These are phyloP conservation scores for Cryphonectria carpinicola DNA, from an alignment of 2,329 filamentous ascomycete species.

Conservation along the genomic window DNA sequence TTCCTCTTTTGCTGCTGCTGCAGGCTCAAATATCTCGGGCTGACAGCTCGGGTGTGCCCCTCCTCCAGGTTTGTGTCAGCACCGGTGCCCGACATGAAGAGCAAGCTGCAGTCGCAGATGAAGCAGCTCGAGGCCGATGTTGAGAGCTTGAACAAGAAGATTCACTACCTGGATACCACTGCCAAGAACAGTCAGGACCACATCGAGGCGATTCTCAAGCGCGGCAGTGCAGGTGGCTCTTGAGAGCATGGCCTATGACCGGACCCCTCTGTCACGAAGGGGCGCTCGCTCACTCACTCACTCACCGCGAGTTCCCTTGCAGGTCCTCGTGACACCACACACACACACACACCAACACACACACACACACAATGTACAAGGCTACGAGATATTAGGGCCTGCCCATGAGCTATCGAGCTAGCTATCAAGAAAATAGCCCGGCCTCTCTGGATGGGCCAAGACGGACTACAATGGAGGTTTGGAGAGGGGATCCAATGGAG, in stretches of 20 bases:
- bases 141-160: slow-evolving; percentile 80
- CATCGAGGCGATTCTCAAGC: slow-evolving; percentile 82
- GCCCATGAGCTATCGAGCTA: slow-evolving; percentile 1
- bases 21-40: neutral
- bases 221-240: slow-evolving; percentile 44
- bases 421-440: neutral
- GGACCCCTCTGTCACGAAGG: neutral
- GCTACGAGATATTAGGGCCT: neutral
- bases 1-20: slow-evolving; percentile 2
- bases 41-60: slow-evolving; percentile 3
- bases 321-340: neutral
- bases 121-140: slow-evolving; percentile 78
- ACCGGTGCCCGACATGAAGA: slow-evolving; percentile 72
- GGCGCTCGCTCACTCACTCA: slow-evolving; percentile 1
- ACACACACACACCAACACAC: no score
- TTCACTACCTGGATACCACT: slow-evolving; percentile 92
- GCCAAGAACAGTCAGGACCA: slow-evolving; percentile 92
- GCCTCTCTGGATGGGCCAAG: neutral
- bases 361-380: neutral
- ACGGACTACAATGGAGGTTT: neutral
- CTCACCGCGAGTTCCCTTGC: slow-evolving; percentile 11
- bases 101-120: slow-evolving; percentile 75
- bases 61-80: slow-evolving; percentile 80
- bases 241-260: slow-evolving; percentile 22
- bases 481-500: neutral